phyloP scores from a whole-genome alignment of 192 early-diverging fungal species.

The Backusella tarrabulga region DNA sequence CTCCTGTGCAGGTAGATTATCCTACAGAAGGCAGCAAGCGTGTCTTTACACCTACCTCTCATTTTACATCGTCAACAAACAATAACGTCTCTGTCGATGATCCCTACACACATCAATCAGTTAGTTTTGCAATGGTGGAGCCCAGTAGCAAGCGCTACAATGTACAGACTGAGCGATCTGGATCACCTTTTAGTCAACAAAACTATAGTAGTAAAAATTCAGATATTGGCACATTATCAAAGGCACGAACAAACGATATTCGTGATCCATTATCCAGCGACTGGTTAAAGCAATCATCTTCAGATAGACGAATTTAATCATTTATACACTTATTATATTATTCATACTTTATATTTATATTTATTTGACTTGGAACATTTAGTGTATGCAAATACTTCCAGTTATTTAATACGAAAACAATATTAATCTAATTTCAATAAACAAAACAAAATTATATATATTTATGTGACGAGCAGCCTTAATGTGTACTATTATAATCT shows the following conservation, averaged over 20 bases:
- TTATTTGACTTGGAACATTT: too few relatives aligned
- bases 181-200: not conserved
- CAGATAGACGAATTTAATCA: conserved; percentile 7
- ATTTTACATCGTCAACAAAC: not conserved
- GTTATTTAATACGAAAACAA: too few relatives aligned
- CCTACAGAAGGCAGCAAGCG: not conserved
- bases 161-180: not conserved
- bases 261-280: not conserved
- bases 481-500: too few relatives aligned
- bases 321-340: not conserved
- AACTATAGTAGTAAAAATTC: not conserved
- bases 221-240: not conserved
- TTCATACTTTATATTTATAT: not conserved
- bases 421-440: too few relatives aligned
- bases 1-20: not conserved
- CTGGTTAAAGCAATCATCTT: conserved; percentile 12
- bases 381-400: too few relatives aligned
- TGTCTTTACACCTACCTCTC: not conserved
- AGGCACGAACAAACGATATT: not conserved
- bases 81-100: conserved; percentile 7
- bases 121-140: conserved; percentile 16
- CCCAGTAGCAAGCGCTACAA: not conserved
- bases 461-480: too few relatives aligned
- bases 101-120: not conserved
- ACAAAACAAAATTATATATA: too few relatives aligned